Evolutionary conservation across 768 basidiomycete species (phyloP), one percentile per base, ranked within the genome.

Genomic region (Amanita rimosa): DNA sequence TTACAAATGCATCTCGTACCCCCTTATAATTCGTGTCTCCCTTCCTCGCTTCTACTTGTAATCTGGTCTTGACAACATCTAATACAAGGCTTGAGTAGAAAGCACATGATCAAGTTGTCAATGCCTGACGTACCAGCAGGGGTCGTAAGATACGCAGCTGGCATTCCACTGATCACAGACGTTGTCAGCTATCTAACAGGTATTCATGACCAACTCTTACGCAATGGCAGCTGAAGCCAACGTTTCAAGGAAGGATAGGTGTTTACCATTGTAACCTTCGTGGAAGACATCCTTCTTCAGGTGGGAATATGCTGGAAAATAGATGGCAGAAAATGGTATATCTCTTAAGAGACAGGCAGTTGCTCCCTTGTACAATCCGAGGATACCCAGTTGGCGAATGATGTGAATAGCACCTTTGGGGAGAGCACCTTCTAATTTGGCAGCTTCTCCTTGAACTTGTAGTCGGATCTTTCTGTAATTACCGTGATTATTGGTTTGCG

Each of bases 11-110:
- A 64, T 99, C 94, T 13, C 70, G 62, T 34, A 96, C 64, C 39
- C 96, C 95, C 62, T 87, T 88, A 71, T 99, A 99, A 51, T 82
- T 70, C 4, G 92, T 87, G 61, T 98, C 81, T 9, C 96, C 96
- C 58, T 85, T 83, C 54, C 85, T 77, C 37, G 91, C 85, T 63
- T 98, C 96, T 9, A 90, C 85, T 63, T 98, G 95, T 55, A 98
- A 68, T 41, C 94, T 79, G 13, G 96, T 98, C 76, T 99, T 98
- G 60, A 98, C 88, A 53, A 98, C 96, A 66, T 99, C 95, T 86
- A 43, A 21, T 29, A 11, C 17, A 39, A 50, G 26, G 33, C 54
- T 39, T 53, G 29, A 14, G 31, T 2, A 19, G 10, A 16, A n/a
- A 22, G 24, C 21, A 27, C 1, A 9, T 10, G 29, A 24, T n/a